phyloP scores from a whole-genome alignment of 139 green algal genomes.

The Closterium sp. region DNA sequence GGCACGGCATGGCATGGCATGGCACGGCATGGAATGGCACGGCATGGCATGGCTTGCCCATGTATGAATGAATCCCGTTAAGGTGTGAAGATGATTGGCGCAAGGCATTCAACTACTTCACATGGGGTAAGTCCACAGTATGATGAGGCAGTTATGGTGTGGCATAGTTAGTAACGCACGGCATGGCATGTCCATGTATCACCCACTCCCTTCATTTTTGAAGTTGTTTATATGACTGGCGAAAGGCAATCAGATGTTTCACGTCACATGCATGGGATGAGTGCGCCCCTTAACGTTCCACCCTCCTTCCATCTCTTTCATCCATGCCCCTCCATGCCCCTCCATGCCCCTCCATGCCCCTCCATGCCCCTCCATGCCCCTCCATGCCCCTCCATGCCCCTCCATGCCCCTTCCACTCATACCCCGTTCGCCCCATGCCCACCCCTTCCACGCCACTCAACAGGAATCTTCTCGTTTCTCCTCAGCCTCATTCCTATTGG shows the following conservation, averaged over 20 bases:
- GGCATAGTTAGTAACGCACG: too few relatives aligned
- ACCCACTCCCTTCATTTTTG: background rate
- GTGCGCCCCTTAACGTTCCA: too few relatives aligned
- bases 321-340: too few relatives aligned
- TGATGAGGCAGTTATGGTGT: too few relatives aligned
- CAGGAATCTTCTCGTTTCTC: conserved; percentile 16
- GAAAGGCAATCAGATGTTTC: background rate
- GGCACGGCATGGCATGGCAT: background rate
- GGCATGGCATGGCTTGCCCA: background rate
- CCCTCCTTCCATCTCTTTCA: too few relatives aligned
- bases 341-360: too few relatives aligned
- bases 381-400: background rate
- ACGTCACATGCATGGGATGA: background rate
- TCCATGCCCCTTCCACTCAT: background rate
- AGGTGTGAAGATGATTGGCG: conserved; percentile 43
- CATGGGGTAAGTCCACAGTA: conserved; percentile 32
- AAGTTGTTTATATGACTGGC: background rate
- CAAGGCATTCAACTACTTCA: conserved; percentile 31
- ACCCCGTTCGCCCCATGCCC: too few relatives aligned
- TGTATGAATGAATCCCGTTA: background rate
- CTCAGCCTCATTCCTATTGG: conserved; percentile 16
- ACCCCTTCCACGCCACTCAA: background rate
- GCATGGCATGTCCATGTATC: background rate
- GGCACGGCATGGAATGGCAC: background rate
- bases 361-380: too few relatives aligned